A percentile compares a stretch with the other conserved stretches of the same genome.
Evolutionary conservation across 148 eudicot species (phyloP).

Genomic region (Cornus suecica): DNA sequence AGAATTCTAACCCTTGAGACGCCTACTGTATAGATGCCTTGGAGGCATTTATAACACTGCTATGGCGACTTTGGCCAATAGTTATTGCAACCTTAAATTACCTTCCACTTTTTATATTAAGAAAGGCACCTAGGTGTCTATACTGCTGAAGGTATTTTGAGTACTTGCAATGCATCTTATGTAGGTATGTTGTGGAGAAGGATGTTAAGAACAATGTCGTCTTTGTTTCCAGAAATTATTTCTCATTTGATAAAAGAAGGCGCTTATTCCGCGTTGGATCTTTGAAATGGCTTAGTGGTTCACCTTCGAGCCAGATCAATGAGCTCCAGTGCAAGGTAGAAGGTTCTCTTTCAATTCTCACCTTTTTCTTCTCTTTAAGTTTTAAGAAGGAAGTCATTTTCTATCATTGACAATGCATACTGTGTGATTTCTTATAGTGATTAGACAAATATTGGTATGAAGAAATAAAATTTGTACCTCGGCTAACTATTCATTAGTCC

Average conservation of each 20-base stretch:
- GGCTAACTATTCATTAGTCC: background rate
- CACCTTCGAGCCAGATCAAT: constrained; percentile 33
- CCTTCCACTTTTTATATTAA: too few relatives aligned
- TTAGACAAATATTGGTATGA: too few relatives aligned
- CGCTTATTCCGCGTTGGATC: constrained; percentile 88
- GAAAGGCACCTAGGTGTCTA: background rate
- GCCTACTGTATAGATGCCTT: background rate
- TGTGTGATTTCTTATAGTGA: too few relatives aligned
- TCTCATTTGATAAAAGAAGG: constrained; percentile 85
- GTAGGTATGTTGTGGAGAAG: constrained; percentile 95
- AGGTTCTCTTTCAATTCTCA: background rate
- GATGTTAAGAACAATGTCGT: constrained; percentile 87
- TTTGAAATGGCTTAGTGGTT: constrained; percentile 74
- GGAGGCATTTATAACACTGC: background rate
- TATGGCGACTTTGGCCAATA: background rate
- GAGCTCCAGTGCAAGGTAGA: constrained; percentile 85
- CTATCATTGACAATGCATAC: too few relatives aligned
- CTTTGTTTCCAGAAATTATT: constrained; percentile 86
- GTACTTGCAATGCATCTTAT: constrained; percentile 8
- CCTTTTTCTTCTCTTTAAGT: background rate
- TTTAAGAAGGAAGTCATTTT: too few relatives aligned
- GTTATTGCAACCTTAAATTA: background rate
- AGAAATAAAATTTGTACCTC: too few relatives aligned
- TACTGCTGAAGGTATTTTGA: background rate
- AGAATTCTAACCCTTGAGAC: background rate